A percentile compares a stretch with the other conserved stretches of the same genome.
Evolutionary conservation across 352 stramenopile species (phyloP).

Genomic region (Saprolegnia diclina): DNA sequence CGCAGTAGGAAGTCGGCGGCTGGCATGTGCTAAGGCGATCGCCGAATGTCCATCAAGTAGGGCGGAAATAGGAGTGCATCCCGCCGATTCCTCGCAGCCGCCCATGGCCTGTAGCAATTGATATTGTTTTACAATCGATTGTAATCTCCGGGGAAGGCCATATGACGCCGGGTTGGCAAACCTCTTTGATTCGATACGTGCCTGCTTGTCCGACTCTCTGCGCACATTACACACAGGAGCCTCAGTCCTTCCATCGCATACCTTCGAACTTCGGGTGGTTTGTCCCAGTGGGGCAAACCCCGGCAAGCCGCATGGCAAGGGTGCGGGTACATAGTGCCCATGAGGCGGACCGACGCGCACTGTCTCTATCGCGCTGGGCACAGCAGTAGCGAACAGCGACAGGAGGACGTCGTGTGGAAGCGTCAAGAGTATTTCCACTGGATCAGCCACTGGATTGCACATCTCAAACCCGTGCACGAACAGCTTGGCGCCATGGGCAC

Average conservation of each 20-base stretch:
- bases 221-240: conserved; percentile 7
- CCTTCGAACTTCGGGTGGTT: not conserved
- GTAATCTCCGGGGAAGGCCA: not conserved
- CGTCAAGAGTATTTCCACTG: too few relatives aligned
- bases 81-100: not conserved
- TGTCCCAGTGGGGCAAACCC: not conserved
- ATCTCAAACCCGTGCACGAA: too few relatives aligned
- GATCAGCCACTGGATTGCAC: too few relatives aligned
- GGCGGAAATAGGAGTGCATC: not conserved
- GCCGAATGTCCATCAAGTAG: not conserved
- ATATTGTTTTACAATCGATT: not conserved
- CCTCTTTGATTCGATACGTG: not conserved
- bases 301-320: not conserved
- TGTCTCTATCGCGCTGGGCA: too few relatives aligned
- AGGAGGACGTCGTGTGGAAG: too few relatives aligned
- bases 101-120: not conserved
- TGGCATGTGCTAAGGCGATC: not conserved
- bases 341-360: not conserved
- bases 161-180: not conserved
- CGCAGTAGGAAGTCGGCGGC: not conserved
- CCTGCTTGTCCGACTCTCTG: not conserved
- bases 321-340: not conserved
- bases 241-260: conserved; percentile 5
- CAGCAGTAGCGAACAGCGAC: too few relatives aligned
- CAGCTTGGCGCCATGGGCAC: too few relatives aligned